Base-by-base conservation (phyloP, 345 rosid genomes). In the Erysimum cheiranthoides region DNA sequence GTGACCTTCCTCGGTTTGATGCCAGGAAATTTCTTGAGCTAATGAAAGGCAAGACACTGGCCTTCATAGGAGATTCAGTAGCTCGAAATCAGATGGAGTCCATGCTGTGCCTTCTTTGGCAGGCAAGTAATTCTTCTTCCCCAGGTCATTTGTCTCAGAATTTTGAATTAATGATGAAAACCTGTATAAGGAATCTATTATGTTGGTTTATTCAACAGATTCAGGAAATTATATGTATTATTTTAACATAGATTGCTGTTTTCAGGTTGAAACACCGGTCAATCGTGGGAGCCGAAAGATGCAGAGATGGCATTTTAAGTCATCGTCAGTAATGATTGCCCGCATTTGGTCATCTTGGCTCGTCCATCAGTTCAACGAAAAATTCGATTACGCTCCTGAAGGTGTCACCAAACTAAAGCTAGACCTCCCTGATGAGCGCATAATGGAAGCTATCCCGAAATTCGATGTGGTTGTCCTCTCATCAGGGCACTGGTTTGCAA, bases 31-130 rank as follows among this genome's bases (percentile, higher is more conserved):
- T 96, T 81, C 89, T 96, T 61, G 94, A 93, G 73, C 78, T 96
- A 80, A 93, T 96, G 99, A 93, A 82, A 78, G 93, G 94, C 47
- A 95, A 95, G 81, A 93, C 97, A 21, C 65, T 95, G 32, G 98
- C 97, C 75, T 96, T 93, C 62, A 81, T 96, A 63, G 98, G 98
- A 6, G 99, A 96, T 64, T 93, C 96, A 35, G 97, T 96, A 68
- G 98, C 99, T 78, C 96, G 97, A 66, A 96, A 96, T 73, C 99
- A 96, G 82, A 93, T 93, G 98, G 99, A 96, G 69, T 91, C 99
- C 17, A 81, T 96, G 89, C 8, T 96, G 78, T 95, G 99, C 82
- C 92, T 95, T 86, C 97, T 95, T 49, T 95, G 98, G 98, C 99
- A 92, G 98, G 99, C 83, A 83, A 86, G 88, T 84, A 79, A 78